Percentiles rank a stretch among this genome's conserved stretches.
These are phyloP conservation scores for Lasiosphaeria ovina DNA, from an alignment of 495 filamentous ascomycete genomes.

Conservation along the genomic window DNA sequence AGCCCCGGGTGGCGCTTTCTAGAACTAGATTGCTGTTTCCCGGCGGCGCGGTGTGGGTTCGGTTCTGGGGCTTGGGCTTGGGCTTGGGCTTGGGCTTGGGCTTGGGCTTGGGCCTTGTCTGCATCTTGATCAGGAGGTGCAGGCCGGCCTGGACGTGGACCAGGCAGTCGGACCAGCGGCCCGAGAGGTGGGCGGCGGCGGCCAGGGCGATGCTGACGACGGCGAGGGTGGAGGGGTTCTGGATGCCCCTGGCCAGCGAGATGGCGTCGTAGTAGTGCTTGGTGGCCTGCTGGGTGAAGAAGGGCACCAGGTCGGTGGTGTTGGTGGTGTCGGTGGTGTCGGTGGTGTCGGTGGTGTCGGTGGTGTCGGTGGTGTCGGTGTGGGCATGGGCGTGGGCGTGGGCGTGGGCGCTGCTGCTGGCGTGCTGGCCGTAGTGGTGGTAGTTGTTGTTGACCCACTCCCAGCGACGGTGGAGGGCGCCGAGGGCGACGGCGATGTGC, in stretches of 20 bases:
- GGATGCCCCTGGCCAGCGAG: constrained; percentile 15
- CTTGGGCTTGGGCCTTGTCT: not conserved
- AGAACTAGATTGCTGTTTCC: not conserved
- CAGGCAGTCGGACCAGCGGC: constrained; percentile 14
- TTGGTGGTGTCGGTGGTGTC: not conserved
- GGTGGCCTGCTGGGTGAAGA: constrained; percentile 17
- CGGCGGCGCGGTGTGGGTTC: too few relatives aligned
- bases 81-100: too few relatives aligned
- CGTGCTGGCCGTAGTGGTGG: too few relatives aligned
- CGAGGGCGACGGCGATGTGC: constrained; percentile 50
- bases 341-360: not conserved
- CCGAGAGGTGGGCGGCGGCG: constrained; percentile 19
- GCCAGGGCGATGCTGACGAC: constrained; percentile 21
- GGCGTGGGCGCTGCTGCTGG: too few relatives aligned
- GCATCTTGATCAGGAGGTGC: constrained; percentile 8
- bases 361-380: not conserved
- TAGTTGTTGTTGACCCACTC: constrained; percentile 5
- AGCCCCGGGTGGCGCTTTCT: constrained; percentile 12
- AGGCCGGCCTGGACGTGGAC: constrained; percentile 20
- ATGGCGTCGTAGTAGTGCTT: constrained; percentile 15
- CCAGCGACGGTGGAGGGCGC: constrained; percentile 34
- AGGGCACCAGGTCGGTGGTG: not conserved
- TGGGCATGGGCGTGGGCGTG: not conserved
- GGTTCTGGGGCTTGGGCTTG: too few relatives aligned
- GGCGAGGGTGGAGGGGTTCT: constrained; percentile 11